Base-by-base conservation (phyloP, 2,329 filamentous ascomycete species). In the Ophiocordyceps camponoti-rufipedis region DNA sequence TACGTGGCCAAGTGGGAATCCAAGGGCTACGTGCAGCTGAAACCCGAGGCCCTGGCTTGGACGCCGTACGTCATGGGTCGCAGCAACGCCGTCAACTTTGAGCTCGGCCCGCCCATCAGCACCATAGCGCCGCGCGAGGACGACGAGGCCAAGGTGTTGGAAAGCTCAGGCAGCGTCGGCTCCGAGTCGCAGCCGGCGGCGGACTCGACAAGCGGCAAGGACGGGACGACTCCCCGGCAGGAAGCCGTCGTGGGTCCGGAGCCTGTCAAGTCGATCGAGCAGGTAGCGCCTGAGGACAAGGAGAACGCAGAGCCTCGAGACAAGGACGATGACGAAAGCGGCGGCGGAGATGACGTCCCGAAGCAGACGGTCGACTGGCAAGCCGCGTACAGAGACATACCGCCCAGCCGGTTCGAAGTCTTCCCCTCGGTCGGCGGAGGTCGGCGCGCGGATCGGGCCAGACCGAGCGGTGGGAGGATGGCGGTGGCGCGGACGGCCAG, bases 21-120 rank as follows among this genome's bases (percentile, higher is more conserved):
- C 43, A 95, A 95, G 58, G 80, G 82, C 10, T 93, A 94, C 53
- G 84, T 94, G 19, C 82, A 79, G 54, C 74, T 98, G 33, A 83
- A 91, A 52, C 77, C 83, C 0, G 78, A 82, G 41, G 79, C 79
- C 16, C 71, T 98, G 28, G 82, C 88, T 11, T 98, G 91, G 91
- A 95, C 88, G 13, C 91, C 91, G 0, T 98, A 94, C 59, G 80
- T 96, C 40, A 96, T 95, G 87, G 89, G 91, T 28, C 78, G 86
- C 50, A 82, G 76, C 59, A 88, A 83, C 52, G 77, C 82, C 33
- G 82, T 81, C 4, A 84, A 85, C 54, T 89, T 91, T 54, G 86
- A 94, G 56, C 75, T 87, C 44, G 84, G 80, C 6, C 85, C 85
- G 6, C 74, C 81, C 7, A 67, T 96, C 46, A 88, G 85, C 51